These are phyloP conservation scores for Bruguiera hainesii DNA, from an alignment of 441 rosid species.

Conservation along the genomic window DNA sequence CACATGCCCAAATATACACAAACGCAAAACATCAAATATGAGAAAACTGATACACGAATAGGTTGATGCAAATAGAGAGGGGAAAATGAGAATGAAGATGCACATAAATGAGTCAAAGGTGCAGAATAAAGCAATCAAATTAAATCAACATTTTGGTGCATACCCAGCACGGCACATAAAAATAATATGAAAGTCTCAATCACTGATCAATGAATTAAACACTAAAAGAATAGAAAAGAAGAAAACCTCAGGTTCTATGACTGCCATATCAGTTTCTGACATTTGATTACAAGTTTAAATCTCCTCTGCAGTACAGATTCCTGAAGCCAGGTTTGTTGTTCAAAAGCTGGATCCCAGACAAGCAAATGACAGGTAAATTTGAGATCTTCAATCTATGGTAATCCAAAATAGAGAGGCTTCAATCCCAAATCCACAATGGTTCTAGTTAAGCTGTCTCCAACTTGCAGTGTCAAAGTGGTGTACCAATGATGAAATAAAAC, in stretches of 20 bases:
- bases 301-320: constrained; percentile 21
- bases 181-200: neutral
- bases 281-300: constrained; percentile 32
- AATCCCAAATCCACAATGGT: constrained; percentile 18
- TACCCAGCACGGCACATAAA: too few species aligned
- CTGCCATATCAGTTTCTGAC: constrained; percentile 66
- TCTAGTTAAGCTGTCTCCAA: constrained; percentile 22
- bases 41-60: too few species aligned
- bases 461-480: constrained; percentile 22
- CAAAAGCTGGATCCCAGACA: constrained; percentile 16
- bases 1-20: too few species aligned
- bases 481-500: constrained; percentile 12
- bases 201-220: neutral
- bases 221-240: constrained; percentile 3
- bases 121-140: neutral
- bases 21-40: too few species aligned
- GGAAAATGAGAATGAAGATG: too few species aligned
- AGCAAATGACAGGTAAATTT: constrained; percentile 11
- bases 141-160: neutral
- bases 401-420: constrained; percentile 15
- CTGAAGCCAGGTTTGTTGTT: constrained; percentile 18
- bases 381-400: constrained; percentile 25
- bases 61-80: too few species aligned
- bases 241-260: constrained; percentile 65
- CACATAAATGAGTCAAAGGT: too few species aligned